Evolutionary conservation across 2,329 filamentous ascomycete genomes (phyloP).

Genomic region (Fusarium newnesense): DNA sequence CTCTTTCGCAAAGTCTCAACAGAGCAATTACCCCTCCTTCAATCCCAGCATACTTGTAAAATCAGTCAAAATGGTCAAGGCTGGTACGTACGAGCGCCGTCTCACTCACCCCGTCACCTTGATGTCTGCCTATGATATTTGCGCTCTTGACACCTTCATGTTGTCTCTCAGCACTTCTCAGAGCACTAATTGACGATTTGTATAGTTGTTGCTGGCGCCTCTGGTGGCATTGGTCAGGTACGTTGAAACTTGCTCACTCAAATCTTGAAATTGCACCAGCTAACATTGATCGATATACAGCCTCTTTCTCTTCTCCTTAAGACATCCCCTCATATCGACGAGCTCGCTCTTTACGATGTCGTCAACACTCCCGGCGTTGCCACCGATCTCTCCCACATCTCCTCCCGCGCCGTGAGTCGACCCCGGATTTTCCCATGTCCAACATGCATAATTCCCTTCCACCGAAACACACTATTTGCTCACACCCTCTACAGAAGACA

Average conservation of each 20-base stretch:
- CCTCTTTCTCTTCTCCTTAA: slow-evolving; percentile 97
- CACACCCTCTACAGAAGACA: slow-evolving; percentile 71
- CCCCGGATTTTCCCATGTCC: slow-evolving; percentile 25
- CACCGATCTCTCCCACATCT: slow-evolving; percentile 97
- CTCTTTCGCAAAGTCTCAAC: slow-evolving; percentile 3
- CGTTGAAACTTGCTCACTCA: slow-evolving; percentile 41
- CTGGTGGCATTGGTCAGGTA: slow-evolving; percentile 98
- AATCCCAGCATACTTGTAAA: slow-evolving; percentile 21
- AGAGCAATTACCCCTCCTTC: slow-evolving; percentile 1
- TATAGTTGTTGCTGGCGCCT: slow-evolving; percentile 87
- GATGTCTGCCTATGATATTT: background rate
- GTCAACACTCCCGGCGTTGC: slow-evolving; percentile 98
- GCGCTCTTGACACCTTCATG: background rate
- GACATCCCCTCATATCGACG: slow-evolving; percentile 85
- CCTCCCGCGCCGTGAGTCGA: slow-evolving; percentile 76
- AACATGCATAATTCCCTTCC: slow-evolving; percentile 33
- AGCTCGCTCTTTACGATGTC: slow-evolving; percentile 98
- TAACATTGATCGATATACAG: slow-evolving; percentile 57
- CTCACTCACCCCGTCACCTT: slow-evolving; percentile 38
- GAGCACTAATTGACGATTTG: slow-evolving; percentile 17
- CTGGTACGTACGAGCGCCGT: slow-evolving; percentile 57
- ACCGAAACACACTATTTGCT: slow-evolving; percentile 42
- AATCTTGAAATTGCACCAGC: slow-evolving; percentile 19
- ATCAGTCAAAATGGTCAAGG: slow-evolving; percentile 66
- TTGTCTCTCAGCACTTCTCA: background rate